Conservation (phyloP, 2,329 filamentous ascomycete genomes). For the Colletotrichum truncatum region DNA sequence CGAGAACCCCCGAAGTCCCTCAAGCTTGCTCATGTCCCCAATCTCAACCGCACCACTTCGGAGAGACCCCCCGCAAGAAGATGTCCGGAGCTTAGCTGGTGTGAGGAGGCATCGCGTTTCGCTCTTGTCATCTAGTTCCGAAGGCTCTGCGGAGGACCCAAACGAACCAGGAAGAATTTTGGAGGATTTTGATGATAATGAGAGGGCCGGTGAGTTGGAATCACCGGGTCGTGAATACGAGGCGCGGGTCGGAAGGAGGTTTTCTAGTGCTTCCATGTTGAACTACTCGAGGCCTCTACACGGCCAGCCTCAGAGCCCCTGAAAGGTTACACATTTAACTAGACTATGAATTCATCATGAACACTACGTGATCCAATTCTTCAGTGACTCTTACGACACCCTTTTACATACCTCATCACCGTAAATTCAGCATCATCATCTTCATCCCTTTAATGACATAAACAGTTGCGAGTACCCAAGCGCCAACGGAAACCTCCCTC, state of each 20-base stretch:
- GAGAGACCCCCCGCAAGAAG: background rate
- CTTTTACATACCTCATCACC: too few species aligned
- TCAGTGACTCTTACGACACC: too few species aligned
- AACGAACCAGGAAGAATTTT: background rate
- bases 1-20: background rate
- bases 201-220: background rate
- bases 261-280: background rate
- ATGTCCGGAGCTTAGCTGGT: background rate
- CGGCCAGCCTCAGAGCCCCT: background rate
- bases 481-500: too few species aligned
- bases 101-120: background rate
- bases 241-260: background rate
- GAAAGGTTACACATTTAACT: too few species aligned
- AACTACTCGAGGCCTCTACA: background rate
- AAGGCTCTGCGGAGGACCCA: background rate
- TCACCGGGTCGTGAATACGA: background rate
- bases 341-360: too few species aligned
- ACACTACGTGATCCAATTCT: too few species aligned
- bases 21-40: background rate
- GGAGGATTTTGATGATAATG: background rate
- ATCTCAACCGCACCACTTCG: background rate
- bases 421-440: too few species aligned
- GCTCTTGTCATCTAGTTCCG: background rate
- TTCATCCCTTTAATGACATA: too few species aligned
- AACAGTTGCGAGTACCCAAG: too few species aligned